phyloP scores from a whole-genome alignment of 148 eudicot species.

The Chenopodium berlandieri region DNA sequence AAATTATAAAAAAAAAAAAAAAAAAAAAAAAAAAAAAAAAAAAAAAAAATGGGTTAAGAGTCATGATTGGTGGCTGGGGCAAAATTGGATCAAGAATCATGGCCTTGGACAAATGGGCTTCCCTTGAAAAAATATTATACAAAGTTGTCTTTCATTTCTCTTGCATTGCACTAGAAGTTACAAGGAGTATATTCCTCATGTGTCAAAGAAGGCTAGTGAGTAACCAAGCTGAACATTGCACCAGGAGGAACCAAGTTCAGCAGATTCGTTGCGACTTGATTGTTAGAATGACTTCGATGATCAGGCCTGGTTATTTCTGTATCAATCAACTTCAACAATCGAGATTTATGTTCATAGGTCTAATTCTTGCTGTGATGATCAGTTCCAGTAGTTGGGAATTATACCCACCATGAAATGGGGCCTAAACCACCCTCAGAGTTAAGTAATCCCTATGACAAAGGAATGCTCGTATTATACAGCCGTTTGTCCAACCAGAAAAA shows the following conservation, averaged over 20 bases:
- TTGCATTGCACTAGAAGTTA: conserved; percentile 1
- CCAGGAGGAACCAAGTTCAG: background rate
- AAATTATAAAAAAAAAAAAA: background rate
- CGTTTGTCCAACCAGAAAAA: background rate
- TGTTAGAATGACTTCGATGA: background rate
- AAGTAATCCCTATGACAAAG: conserved; percentile 51
- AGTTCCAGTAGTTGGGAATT: background rate
- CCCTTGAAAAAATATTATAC: background rate
- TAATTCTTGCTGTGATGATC: background rate
- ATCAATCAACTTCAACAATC: background rate
- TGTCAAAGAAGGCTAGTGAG: background rate
- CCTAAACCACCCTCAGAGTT: conserved; percentile 77
- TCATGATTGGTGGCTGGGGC: background rate
- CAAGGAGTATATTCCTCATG: background rate
- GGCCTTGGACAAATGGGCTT: background rate
- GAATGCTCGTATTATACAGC: background rate
- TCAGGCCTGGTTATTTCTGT: background rate
- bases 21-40: too few relatives aligned
- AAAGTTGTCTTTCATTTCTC: background rate
- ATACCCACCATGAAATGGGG: conserved; percentile 74
- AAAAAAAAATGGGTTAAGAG: background rate
- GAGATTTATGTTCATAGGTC: background rate
- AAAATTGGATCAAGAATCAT: background rate
- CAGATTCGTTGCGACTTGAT: background rate
- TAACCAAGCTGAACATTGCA: background rate